Conservation (phyloP, 2,329 filamentous ascomycete genomes). For the Sporothrix dimorphospora region DNA sequence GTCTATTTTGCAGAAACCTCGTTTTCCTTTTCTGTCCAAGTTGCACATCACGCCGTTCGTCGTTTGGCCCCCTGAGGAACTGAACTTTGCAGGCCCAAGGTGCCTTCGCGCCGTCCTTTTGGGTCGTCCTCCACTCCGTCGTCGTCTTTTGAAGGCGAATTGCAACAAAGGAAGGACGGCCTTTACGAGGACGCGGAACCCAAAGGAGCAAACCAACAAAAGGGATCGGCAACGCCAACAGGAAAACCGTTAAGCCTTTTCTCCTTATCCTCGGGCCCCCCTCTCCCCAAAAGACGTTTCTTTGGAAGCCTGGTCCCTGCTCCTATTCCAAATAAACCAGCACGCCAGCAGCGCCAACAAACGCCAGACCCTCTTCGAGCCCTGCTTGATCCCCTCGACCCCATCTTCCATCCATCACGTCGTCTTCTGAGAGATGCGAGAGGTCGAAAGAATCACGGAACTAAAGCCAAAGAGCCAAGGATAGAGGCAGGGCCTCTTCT, state of each 20-base stretch:
- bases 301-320: background rate
- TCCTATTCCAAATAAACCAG: slow-evolving; percentile 13
- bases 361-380: background rate
- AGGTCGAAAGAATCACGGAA: background rate
- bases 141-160: background rate
- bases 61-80: background rate
- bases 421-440: slow-evolving; percentile 16
- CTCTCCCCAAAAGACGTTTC: background rate
- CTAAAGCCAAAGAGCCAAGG: background rate
- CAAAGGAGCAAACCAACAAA: background rate
- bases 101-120: background rate
- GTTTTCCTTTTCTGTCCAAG: background rate
- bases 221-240: slow-evolving; percentile 8
- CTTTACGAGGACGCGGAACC: slow-evolving; percentile 6
- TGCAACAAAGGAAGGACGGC: background rate
- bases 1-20: background rate
- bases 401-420: background rate
- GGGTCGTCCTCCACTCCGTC: background rate
- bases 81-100: background rate
- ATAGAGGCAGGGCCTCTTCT: background rate
- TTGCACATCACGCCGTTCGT: background rate
- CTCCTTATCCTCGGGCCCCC: background rate
- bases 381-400: background rate
- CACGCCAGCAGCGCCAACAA: background rate
- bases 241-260: slow-evolving; percentile 10